phyloP scores from a whole-genome alignment of 768 basidiomycete genomes.

The Fomitopsis pulvina region DNA sequence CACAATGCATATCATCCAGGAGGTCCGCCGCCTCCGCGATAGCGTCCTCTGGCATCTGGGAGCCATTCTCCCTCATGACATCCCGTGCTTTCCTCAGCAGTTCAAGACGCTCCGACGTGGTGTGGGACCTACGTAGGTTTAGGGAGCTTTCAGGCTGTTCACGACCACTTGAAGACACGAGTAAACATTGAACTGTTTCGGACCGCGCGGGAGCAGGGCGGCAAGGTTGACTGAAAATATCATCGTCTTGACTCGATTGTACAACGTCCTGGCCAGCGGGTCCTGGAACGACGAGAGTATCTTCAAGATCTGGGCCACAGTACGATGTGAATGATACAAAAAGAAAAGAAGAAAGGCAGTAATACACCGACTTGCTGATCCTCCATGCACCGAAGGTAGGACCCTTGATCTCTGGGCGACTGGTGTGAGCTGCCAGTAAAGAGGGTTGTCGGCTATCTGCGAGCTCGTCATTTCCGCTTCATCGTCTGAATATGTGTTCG shows the following conservation, averaged over 20 bases:
- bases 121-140: slow-evolving; percentile 2
- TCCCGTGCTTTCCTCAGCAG: slow-evolving; percentile 38
- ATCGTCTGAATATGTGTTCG: not conserved
- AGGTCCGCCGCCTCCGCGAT: slow-evolving; percentile 39
- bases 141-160: slow-evolving; percentile 3
- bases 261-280: not conserved
- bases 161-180: slow-evolving; percentile 16
- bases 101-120: slow-evolving; percentile 32
- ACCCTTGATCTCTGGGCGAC: not conserved
- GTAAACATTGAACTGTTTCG: no score
- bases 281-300: no score
- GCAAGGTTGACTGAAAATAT: not conserved
- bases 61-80: slow-evolving; percentile 34
- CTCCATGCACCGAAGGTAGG: no score
- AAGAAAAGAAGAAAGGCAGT: not conserved
- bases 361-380: not conserved
- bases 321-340: not conserved
- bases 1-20: slow-evolving; percentile 39
- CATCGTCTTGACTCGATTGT: slow-evolving; percentile 1
- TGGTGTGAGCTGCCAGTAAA: not conserved
- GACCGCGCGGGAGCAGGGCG: not conserved
- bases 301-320: not conserved
- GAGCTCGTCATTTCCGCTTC: not conserved
- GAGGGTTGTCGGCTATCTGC: not conserved
- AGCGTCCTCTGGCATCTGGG: slow-evolving; percentile 44